A percentile compares a stretch with the other conserved stretches of the same genome.
Conservation (phyloP, 768 basidiomycete genomes). For the Podaxis sp. region DNA sequence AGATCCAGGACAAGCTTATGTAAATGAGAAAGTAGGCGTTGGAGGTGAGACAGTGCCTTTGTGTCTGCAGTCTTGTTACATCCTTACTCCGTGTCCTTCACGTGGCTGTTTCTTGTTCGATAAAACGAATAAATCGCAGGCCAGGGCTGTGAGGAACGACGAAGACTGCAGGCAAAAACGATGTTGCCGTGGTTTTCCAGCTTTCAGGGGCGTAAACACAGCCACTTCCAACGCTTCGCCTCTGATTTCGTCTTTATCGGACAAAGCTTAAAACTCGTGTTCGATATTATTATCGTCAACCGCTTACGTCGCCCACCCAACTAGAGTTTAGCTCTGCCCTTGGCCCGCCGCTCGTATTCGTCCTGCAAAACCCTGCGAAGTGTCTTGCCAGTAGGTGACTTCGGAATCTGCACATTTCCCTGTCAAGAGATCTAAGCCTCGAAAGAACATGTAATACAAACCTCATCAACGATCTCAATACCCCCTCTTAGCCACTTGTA, state of each 20-base stretch:
- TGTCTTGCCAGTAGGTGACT: constrained; percentile 71
- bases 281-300: neutral
- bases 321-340: constrained; percentile 28
- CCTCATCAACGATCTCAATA: constrained; percentile 60
- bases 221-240: neutral
- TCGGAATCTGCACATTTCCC: constrained; percentile 55
- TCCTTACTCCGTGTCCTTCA: neutral
- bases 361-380: constrained; percentile 62
- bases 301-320: constrained; percentile 14
- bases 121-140: neutral
- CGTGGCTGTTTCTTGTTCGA: neutral
- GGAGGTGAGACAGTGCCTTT: neutral
- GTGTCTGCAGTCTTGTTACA: neutral
- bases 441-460: constrained; percentile 28
- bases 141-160: neutral
- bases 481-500: constrained; percentile 79
- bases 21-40: neutral
- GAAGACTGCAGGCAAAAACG: neutral
- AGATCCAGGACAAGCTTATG: neutral
- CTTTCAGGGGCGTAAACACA: neutral
- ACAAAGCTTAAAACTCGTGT: too few species aligned
- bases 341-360: constrained; percentile 42
- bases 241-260: too few species aligned
- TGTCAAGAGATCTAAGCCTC: neutral
- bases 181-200: too few species aligned